Evolutionary conservation across 2,329 filamentous ascomycete species (phyloP), one percentile per base, ranked within the genome.

Genomic region (Arthrobotrys sinensis): DNA sequence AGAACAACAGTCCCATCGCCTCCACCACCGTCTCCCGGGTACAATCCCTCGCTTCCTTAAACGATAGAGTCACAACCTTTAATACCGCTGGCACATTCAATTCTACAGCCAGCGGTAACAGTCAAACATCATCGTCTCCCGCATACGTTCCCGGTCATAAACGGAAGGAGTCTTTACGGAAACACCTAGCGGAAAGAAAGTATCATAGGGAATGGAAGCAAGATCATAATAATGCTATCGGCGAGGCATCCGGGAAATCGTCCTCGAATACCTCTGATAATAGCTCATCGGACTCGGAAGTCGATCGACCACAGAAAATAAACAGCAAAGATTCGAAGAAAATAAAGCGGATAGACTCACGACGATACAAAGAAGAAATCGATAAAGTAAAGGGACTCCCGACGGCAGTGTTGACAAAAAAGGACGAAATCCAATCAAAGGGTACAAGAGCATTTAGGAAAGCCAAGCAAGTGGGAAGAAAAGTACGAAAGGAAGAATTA

Each of bases 181-280:
- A 80, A 65, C 81, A 81, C 46, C 81, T 82, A 32, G 81, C 81
- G 1, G 77, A 82, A 64, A 65, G 81, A 40, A 81, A 80, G 64
- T 82, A 82, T 24, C 71, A 80, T 40, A 60, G 76, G 38, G 52
- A 79, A 48, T 82, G 81, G 81, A 72, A 70, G 40, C 57, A 73
- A 7, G 66, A 77, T 6, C 77, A 78, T 14, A 79, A 73, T 24
- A 70, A 80, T 46, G 19, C 36, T 53, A 71, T 24, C 60, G 68
- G 73, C 50, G 73, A 77, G 48, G 19, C 28, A 0, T 77, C 73
- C 11, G 73, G 73, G n/a, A 77, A 77, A 52, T 77, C 73, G 16
- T 77, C 73, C 32, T 70, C 73, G 8, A 77, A 66, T 66, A 32
- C 50, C 1, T 71, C 73, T 16, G 72, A 80, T 14, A 46, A 69